These are phyloP conservation scores for Neckera pumila DNA, from an alignment of 225 moss, liverwort and hornwort genomes.

Conservation along the genomic window DNA sequence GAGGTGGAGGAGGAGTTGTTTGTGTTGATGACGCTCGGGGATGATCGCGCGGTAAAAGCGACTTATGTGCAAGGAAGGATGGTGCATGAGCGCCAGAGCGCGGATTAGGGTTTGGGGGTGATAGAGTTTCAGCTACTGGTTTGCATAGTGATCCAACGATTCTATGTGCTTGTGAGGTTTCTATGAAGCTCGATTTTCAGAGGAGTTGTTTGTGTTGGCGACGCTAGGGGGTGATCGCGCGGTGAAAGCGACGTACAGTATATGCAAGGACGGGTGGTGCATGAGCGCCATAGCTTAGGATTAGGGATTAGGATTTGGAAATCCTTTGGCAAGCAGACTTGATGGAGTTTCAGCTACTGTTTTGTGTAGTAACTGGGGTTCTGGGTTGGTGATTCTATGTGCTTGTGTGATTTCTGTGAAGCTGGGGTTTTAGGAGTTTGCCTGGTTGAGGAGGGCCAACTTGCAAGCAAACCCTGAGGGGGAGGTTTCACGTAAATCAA, in stretches of 20 bases:
- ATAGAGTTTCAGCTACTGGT: neutral
- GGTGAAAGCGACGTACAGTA: neutral
- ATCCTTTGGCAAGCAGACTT: neutral
- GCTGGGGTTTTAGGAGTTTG: neutral
- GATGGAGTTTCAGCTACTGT: neutral
- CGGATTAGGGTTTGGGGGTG: neutral
- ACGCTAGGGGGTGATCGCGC: neutral
- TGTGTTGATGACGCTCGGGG: conserved; percentile 35
- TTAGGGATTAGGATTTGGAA: neutral
- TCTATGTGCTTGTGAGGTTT: neutral
- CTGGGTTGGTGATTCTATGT: neutral
- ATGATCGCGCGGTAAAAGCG: conserved; percentile 31
- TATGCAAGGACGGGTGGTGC: neutral
- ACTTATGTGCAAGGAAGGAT: conserved; percentile 28
- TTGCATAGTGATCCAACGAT: neutral
- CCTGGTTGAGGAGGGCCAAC: neutral
- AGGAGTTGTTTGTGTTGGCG: neutral
- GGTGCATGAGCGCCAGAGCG: conserved; percentile 3
- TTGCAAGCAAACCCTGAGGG: neutral
- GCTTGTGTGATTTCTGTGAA: neutral
- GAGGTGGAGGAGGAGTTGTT: conserved; percentile 30
- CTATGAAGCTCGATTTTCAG: neutral
- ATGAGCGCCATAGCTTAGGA: neutral
- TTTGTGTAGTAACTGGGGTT: neutral
- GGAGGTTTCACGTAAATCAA: neutral